phyloP scores from a whole-genome alignment of 164 flowering plant species.

The Euptelea pleiosperma region DNA sequence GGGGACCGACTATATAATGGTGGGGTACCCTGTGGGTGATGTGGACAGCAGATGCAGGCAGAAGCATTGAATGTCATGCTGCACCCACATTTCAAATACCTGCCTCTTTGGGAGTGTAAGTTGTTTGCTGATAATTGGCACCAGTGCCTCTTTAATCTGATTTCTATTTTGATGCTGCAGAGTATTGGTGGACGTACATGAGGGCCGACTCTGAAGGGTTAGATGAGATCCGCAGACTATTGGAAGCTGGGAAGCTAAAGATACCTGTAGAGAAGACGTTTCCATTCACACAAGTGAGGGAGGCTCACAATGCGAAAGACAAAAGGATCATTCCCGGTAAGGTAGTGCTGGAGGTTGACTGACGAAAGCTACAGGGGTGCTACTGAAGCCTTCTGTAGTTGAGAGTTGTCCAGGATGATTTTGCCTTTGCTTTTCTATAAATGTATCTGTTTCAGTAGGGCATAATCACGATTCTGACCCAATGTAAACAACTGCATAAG shows the following conservation, averaged over 20 bases:
- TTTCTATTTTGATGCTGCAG: conserved; percentile 34
- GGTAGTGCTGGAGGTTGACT: conserved; percentile 86
- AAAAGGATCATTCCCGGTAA: conserved; percentile 62
- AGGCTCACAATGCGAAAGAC: conserved; percentile 89
- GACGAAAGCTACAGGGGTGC: conserved; percentile 13
- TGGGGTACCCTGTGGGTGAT: too few species aligned
- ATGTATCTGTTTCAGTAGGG: too few species aligned
- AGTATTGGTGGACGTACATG: conserved; percentile 91
- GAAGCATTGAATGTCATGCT: too few species aligned
- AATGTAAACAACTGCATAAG: too few species aligned
- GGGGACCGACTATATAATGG: too few species aligned
- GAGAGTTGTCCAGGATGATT: too few species aligned
- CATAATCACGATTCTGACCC: too few species aligned
- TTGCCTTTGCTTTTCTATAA: too few species aligned
- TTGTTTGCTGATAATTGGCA: background rate
- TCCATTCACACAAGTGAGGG: conserved; percentile 70
- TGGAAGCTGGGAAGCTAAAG: conserved; percentile 69
- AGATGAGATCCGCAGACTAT: conserved; percentile 60
- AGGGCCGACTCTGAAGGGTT: conserved; percentile 89
- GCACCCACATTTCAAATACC: too few species aligned
- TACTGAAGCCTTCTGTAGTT: too few species aligned
- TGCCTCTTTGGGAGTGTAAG: too few species aligned
- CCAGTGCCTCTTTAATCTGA: background rate
- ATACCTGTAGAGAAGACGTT: conserved; percentile 86
- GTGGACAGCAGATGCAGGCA: too few species aligned